Evolutionary conservation across 2,329 filamentous ascomycete genomes (phyloP).

Genomic region (Ophiocordyceps camponoti-saundersi): DNA sequence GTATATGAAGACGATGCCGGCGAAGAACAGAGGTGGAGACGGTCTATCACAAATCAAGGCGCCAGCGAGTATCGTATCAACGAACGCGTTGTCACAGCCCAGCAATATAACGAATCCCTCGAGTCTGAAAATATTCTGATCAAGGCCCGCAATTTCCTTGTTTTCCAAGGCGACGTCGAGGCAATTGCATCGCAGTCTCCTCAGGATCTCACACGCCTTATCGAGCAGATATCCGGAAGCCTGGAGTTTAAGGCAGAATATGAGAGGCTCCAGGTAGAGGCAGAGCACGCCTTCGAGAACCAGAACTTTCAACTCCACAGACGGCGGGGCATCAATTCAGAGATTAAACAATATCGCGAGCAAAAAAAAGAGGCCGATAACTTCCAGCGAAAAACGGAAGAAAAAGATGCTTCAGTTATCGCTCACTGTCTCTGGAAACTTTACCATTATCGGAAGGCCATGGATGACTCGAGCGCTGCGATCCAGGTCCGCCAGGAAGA

Average conservation of each 20-base stretch:
- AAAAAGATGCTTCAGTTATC: constrained; percentile 80
- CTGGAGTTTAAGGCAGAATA: constrained; percentile 90
- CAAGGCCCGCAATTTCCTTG: constrained; percentile 92
- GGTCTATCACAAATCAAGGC: constrained; percentile 75
- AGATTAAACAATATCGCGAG: constrained; percentile 94
- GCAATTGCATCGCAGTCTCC: constrained; percentile 91
- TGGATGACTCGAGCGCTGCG: constrained; percentile 77
- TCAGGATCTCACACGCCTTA: constrained; percentile 79
- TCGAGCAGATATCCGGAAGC: constrained; percentile 95
- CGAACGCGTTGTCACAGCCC: constrained; percentile 70
- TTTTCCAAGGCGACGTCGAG: constrained; percentile 97
- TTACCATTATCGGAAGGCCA: constrained; percentile 83
- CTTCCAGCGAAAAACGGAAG: constrained; percentile 78
- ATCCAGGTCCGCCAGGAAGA: constrained; percentile 93
- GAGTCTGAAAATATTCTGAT: constrained; percentile 94
- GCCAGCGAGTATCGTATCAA: constrained; percentile 96
- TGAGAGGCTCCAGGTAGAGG: constrained; percentile 71
- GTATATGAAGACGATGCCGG: constrained; percentile 96
- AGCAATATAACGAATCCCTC: constrained; percentile 83
- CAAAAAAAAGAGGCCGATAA: constrained; percentile 92
- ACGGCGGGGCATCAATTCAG: constrained; percentile 85
- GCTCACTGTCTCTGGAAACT: constrained; percentile 94
- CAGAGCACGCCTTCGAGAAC: constrained; percentile 75
- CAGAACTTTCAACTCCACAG: constrained; percentile 78
- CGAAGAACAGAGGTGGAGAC: constrained; percentile 91